Base-by-base conservation (phyloP, 108 stramenopile species). In the Pseudonitzschia multiseries region DNA sequence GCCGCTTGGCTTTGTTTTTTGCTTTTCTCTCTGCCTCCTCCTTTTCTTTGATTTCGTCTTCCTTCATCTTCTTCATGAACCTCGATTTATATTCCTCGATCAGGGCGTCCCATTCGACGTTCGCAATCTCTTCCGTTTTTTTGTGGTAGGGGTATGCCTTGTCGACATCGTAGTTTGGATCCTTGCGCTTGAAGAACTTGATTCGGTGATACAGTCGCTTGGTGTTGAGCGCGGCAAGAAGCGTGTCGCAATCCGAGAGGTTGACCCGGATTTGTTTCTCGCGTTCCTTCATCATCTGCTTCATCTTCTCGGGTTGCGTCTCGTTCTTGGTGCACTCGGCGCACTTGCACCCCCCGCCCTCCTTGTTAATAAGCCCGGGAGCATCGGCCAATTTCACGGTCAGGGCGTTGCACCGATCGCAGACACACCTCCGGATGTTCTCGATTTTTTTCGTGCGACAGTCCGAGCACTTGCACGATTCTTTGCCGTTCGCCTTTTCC, bases 141-240 rank as follows among this genome's bases (percentile, higher is more conserved):
- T 76, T 66, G 69, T 83, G 74, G 28, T 80, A 75, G 17, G 79
- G 74, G 40, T 78, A 83, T 9, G 77, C 72, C 24, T 65, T 72
- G 43, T 71, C 71, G 20, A 43, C 51, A 48, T 80, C 65, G 33
- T 50, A 62, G 13, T 76, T 53, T 0, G 73, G n/a, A 24, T 74
- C 41, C 42, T 69, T 57, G 22, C 65, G 60, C 44, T 71, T 66
- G 10, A 68, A 65, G 22, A 51, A 46, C 9, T 54, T 32, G 32
- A 78, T 51, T 59, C 79, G 74, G 44, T 59, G 68, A 71, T 74
- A 71, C 63, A 94, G 73, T 54, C 90, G 75, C 52, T 85, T 80
- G 3, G 86, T 90, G 69, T 94, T 94, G 57, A 92, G 75, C 69
- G 87, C 79, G 57, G 84, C 88, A 44, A 94, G 73, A 29, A 94